Evolutionary conservation across 2,329 filamentous ascomycete genomes (phyloP).

Genomic region (Botrytis porri): DNA sequence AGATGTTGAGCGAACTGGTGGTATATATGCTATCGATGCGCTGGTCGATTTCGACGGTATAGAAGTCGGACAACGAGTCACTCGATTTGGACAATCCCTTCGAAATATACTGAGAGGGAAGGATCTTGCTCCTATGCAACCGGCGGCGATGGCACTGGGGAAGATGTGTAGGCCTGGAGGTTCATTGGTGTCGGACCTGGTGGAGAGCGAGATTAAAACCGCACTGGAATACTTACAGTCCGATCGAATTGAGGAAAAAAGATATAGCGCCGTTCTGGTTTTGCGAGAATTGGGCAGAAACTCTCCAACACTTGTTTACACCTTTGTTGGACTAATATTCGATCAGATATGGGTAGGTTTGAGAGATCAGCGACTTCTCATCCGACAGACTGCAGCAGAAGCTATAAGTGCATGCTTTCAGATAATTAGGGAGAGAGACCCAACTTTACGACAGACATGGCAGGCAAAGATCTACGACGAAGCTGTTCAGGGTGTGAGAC

Average conservation of each 20-base stretch:
- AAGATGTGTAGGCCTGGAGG: slow-evolving; percentile 90
- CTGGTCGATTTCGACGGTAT: slow-evolving; percentile 96
- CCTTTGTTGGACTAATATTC: slow-evolving; percentile 91
- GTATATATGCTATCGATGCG: slow-evolving; percentile 85
- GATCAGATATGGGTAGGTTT: slow-evolving; percentile 95
- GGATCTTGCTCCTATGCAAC: slow-evolving; percentile 86
- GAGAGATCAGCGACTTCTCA: slow-evolving; percentile 84
- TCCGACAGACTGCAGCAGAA: slow-evolving; percentile 86
- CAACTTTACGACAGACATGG: slow-evolving; percentile 80
- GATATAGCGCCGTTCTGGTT: slow-evolving; percentile 89
- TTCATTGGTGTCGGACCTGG: slow-evolving; percentile 88
- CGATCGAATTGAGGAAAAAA: slow-evolving; percentile 86
- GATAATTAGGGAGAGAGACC: slow-evolving; percentile 90
- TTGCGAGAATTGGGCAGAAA: slow-evolving; percentile 88
- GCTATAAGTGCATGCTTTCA: slow-evolving; percentile 93
- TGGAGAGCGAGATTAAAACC: slow-evolving; percentile 95
- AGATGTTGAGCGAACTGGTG: slow-evolving; percentile 86
- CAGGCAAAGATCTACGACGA: slow-evolving; percentile 90
- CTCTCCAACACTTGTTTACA: slow-evolving; percentile 92
- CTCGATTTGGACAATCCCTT: slow-evolving; percentile 87
- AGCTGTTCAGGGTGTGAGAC: slow-evolving; percentile 73
- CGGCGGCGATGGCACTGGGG: slow-evolving; percentile 83
- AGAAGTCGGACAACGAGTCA: slow-evolving; percentile 89
- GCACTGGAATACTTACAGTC: slow-evolving; percentile 96
- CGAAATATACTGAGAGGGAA: slow-evolving; percentile 85